Evolutionary conservation across 1,139 yeast genomes (phyloP), one percentile per base, ranked within the genome.

Genomic region (Blastobotrys illinoisensis): DNA sequence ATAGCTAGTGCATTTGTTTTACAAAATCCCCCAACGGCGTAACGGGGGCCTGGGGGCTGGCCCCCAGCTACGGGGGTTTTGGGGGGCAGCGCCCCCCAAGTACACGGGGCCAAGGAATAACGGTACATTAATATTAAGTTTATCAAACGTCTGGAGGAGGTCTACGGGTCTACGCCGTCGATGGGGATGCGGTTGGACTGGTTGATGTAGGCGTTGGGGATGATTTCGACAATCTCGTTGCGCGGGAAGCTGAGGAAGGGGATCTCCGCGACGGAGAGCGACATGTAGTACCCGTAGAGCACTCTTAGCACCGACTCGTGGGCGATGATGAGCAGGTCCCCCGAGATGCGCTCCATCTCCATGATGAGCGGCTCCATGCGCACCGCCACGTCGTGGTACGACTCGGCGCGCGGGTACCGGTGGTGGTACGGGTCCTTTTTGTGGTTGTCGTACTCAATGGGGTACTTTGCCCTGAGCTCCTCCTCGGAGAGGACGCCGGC

Each of bases 351-450:
- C 69, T 91, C 99, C 84, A 93, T 85, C 71, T 91, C 98, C 69
- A 93, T 76, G 58, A 93, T 83, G 58, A 93, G 76, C 0, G 99
- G 97, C 71, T 95, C 99, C 71, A 95, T 82, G 62, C 96, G 84
- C 47, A 93, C 86, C 0, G 99, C 98, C 56, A 95, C 78, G 70
- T 93, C 99, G 70, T 93, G 99, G 68, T 90, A 93, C 54, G 95
- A 88, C 71, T 93, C 99, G 0, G 96, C 89, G 54, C 98, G 78
- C 6, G 97, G 89, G 68, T 82, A 93, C 56, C 99, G 78, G 69
- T 87, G 93, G 69, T 93, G 97, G 67, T 93, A 95, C 1, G 97
- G 97, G 68, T 91, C 97, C 58, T 76, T 74, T 54, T 73, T 58
- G 66, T 83, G 88, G 63, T 80, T 84, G 56, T 75, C 78, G 66